phyloP scores from a whole-genome alignment of 495 filamentous ascomycete genomes.

The Aspergillus affinis region DNA sequence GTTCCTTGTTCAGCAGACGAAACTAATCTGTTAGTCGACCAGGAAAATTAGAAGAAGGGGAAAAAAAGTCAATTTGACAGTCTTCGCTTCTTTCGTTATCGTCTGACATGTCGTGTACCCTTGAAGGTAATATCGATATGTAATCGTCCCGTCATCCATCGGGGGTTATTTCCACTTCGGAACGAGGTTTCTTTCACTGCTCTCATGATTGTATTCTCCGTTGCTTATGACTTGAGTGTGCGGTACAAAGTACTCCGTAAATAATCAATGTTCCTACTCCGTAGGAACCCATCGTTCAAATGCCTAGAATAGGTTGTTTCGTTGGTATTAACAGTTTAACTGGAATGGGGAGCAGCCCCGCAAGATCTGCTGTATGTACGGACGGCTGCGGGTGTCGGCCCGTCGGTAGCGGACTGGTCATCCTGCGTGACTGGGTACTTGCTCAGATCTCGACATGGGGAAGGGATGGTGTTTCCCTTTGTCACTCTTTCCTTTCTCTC shows the following conservation, averaged over 20 bases:
- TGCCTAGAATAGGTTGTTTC: background rate
- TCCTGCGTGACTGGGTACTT: slow-evolving; percentile 7
- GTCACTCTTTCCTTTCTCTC: slow-evolving; percentile 4
- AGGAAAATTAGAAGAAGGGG: background rate
- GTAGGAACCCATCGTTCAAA: background rate
- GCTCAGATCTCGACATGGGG: background rate
- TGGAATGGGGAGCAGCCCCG: slow-evolving; percentile 14
- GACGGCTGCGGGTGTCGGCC: slow-evolving; percentile 30
- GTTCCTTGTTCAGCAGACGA: background rate
- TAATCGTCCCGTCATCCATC: background rate
- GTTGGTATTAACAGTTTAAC: slow-evolving; percentile 10
- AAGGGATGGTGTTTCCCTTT: background rate
- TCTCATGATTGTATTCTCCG: background rate
- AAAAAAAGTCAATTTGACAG: background rate
- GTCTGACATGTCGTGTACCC: background rate
- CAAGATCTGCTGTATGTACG: slow-evolving; percentile 30
- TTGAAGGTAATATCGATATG: background rate
- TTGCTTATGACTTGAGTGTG: background rate
- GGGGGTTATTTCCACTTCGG: background rate
- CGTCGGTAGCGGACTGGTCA: slow-evolving; percentile 27
- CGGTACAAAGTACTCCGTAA: too few relatives aligned
- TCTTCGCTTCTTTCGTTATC: background rate
- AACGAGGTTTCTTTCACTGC: background rate
- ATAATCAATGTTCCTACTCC: too few relatives aligned
- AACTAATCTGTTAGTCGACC: background rate